phyloP scores from a whole-genome alignment of 1,284 basidiomycete genomes.

The Porphyrellus sp. region DNA sequence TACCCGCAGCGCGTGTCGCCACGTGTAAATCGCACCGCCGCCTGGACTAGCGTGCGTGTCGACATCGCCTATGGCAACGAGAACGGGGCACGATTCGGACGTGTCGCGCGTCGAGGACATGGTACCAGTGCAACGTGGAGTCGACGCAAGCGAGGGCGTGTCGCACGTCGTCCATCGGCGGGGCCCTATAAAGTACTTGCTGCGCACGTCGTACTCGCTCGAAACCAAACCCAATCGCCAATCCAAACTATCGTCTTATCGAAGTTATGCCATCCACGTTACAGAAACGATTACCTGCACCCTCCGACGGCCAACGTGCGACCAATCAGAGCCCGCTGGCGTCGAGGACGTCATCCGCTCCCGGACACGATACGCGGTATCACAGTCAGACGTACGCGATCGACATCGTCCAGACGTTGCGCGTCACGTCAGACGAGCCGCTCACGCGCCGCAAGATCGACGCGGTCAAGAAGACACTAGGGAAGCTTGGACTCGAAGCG shows the following conservation, averaged over 20 bases:
- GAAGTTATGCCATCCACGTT: constrained; percentile 20
- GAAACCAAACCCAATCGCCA: background rate
- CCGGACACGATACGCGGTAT: background rate
- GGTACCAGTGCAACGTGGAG: constrained; percentile 24
- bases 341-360: background rate
- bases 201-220: background rate
- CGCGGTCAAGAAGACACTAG: constrained; percentile 31
- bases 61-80: constrained; percentile 7
- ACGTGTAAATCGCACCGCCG: constrained; percentile 28
- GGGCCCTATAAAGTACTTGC: constrained; percentile 19
- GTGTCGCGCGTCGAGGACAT: constrained; percentile 22
- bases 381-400: constrained; percentile 25
- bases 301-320: constrained; percentile 7
- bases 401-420: constrained; percentile 33
- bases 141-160: constrained; percentile 16
- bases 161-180: constrained; percentile 8
- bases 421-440: constrained; percentile 28
- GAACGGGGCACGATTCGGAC: constrained; percentile 15
- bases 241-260: background rate
- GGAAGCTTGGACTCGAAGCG: constrained; percentile 20
- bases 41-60: constrained; percentile 8
- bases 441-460: constrained; percentile 30
- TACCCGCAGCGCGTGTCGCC: constrained; percentile 15
- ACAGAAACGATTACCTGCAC: constrained; percentile 22
- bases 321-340: constrained; percentile 7